Base-by-base conservation (phyloP, 208 protist species). In the Crithidia brevicula region DNA sequence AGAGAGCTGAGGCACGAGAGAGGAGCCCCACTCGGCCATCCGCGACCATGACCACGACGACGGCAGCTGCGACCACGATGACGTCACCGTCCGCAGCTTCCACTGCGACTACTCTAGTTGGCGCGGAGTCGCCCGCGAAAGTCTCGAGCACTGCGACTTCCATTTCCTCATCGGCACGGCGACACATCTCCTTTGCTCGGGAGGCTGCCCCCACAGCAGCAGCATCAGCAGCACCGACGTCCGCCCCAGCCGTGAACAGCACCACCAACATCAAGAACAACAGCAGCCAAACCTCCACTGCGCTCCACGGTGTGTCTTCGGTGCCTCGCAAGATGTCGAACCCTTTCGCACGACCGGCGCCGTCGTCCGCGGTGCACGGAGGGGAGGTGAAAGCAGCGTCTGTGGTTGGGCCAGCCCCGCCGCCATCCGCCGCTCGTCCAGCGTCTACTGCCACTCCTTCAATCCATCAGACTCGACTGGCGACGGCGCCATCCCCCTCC, bases 311-410 rank as follows among this genome's bases (percentile, higher is more conserved):
- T 22, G 8, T 27, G 16, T 7, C 25, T 4, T 38, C 20, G 0
- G 45, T 25, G 11, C 15, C 54, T 13, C 74, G 36, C 33, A 83
- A 78, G 36, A 47, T 76, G n/a, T 33, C 40, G 34, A 85, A 89
- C 31, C 83, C 83, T 2, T 89, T 89, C 72, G 71, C 63, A 2
- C n/a, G n/a, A n/a, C n/a, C n/a, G n/a, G n/a, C n/a, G n/a, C n/a
- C n/a, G n/a, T n/a, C n/a, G n/a, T n/a, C n/a, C n/a, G n/a, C n/a
- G n/a, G n/a, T n/a, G n/a, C n/a, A n/a, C n/a, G n/a, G n/a, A n/a
- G n/a, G n/a, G n/a, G n/a, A n/a, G n/a, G n/a, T n/a, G n/a, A n/a
- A n/a, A n/a, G n/a, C n/a, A n/a, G n/a, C n/a, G n/a, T n/a, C n/a
- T n/a, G n/a, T n/a, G n/a, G n/a, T n/a, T n/a, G n/a, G n/a, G n/a